Conservation (phyloP, 163 green algal species). For the Prototheca cutis region DNA sequence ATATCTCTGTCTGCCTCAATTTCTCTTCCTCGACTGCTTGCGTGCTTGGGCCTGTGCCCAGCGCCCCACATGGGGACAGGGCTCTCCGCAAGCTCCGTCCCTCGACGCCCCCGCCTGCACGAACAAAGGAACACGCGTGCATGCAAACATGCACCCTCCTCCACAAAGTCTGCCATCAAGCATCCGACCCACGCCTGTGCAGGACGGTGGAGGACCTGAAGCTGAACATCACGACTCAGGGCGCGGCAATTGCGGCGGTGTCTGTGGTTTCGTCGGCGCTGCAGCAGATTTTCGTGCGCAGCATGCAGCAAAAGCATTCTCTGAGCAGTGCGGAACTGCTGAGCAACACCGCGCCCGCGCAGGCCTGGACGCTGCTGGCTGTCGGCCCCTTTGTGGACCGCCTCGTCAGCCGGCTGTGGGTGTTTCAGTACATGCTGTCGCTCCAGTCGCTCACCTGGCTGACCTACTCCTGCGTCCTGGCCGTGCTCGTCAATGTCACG, state of each 20-base stretch:
- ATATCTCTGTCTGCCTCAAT: too few relatives aligned
- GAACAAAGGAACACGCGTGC: too few relatives aligned
- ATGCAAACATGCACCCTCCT: too few relatives aligned
- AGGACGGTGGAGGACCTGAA: conserved; percentile 74
- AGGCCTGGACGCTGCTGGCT: conserved; percentile 66
- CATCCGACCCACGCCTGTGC: neutral
- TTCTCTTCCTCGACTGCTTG: neutral
- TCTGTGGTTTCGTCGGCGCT: conserved; percentile 69
- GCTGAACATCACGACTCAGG: conserved; percentile 45
- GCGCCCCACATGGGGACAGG: neutral
- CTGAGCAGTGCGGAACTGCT: conserved; percentile 76
- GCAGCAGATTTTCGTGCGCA: conserved; percentile 86
- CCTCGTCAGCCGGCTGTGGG: conserved; percentile 44
- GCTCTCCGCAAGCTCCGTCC: neutral
- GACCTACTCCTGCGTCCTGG: conserved; percentile 53
- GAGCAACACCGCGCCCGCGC: conserved; percentile 61
- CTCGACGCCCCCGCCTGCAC: too few relatives aligned
- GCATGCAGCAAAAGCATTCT: conserved; percentile 71
- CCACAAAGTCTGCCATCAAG: too few relatives aligned
- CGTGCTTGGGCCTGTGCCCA: neutral
- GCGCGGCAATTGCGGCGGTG: conserved; percentile 63
- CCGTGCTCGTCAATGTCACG: conserved; percentile 79
- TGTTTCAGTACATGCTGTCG: conserved; percentile 51
- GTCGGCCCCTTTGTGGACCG: conserved; percentile 76
- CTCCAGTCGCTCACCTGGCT: conserved; percentile 18